Evolutionary conservation across 1,139 yeast species (phyloP).

Genomic region (Kurtzmaniella quercitrusa): DNA sequence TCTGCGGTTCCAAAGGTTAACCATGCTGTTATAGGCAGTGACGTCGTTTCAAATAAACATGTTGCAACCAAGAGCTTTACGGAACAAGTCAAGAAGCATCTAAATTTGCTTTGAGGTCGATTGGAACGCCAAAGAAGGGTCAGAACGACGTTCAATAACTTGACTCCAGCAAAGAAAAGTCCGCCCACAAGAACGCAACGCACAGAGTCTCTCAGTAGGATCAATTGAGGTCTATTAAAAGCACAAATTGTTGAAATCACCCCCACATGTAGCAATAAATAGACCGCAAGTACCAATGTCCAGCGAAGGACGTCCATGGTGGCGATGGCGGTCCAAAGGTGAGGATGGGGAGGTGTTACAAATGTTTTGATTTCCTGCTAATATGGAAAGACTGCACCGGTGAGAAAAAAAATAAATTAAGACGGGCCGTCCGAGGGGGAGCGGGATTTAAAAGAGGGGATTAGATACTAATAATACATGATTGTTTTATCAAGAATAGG

Average conservation of each 20-base stretch:
- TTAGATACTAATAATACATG: too few relatives aligned
- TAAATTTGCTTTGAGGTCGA: not conserved
- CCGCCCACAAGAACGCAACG: not conserved
- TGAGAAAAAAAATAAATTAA: not conserved
- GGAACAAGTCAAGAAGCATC: not conserved
- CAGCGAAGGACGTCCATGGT: not conserved
- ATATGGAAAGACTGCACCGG: not conserved
- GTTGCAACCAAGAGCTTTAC: not conserved
- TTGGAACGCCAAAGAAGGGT: not conserved
- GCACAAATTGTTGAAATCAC: not conserved
- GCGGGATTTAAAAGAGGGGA: not conserved
- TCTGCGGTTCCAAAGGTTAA: not conserved
- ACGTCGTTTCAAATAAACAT: not conserved
- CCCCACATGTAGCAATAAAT: not conserved
- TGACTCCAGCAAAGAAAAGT: not conserved
- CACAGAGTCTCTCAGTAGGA: not conserved
- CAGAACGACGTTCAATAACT: not conserved
- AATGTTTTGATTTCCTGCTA: not conserved
- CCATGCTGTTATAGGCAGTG: not conserved
- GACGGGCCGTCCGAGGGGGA: too few relatives aligned
- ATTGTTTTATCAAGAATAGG: too few relatives aligned
- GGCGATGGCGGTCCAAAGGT: not conserved
- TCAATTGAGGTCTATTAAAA: not conserved
- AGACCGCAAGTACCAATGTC: not conserved
- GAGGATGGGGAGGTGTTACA: not conserved